A percentile compares a stretch with the other conserved stretches of the same genome.
These are phyloP conservation scores for Vigna trinervia DNA, from an alignment of 306 rosid species.

Conservation along the genomic window DNA sequence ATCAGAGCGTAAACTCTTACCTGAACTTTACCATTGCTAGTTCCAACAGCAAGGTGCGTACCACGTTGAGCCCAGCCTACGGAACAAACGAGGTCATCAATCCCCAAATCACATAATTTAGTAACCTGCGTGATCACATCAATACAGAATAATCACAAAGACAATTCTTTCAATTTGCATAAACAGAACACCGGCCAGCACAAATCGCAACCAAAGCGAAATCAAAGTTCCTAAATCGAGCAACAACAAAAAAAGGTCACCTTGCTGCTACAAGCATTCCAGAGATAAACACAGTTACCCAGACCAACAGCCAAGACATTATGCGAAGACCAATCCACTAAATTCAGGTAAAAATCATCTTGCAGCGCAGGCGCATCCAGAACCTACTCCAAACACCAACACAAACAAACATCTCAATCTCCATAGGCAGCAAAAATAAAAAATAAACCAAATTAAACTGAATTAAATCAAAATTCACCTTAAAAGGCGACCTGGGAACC, in stretches of 20 bases:
- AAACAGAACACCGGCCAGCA: not conserved
- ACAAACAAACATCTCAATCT: constrained; percentile 16
- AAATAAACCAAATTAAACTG: constrained; percentile 20
- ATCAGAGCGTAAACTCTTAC: constrained; percentile 53
- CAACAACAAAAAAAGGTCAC: constrained; percentile 45
- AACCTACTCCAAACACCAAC: constrained; percentile 55
- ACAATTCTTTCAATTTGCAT: not conserved
- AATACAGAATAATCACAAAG: constrained; percentile 29
- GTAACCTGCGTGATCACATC: constrained; percentile 72
- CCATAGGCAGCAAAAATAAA: not conserved
- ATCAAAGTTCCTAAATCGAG: constrained; percentile 10
- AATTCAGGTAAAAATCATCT: constrained; percentile 96
- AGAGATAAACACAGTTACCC: constrained; percentile 94
- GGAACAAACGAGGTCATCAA: constrained; percentile 90
- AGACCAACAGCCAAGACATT: constrained; percentile 95
- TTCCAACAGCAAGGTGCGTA: constrained; percentile 96
- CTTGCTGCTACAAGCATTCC: constrained; percentile 99
- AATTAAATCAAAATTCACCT: constrained; percentile 52
- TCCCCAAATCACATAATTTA: constrained; percentile 93
- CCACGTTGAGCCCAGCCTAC: constrained; percentile 99
- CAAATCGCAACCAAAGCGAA: constrained; percentile 2
- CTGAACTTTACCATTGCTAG: constrained; percentile 93
- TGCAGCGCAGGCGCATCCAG: constrained; percentile 98
- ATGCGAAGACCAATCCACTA: constrained; percentile 97
- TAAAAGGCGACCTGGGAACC: constrained; percentile 94